phyloP scores from a whole-genome alignment of 768 basidiomycete species.

The Cyclocybe aegerita region DNA sequence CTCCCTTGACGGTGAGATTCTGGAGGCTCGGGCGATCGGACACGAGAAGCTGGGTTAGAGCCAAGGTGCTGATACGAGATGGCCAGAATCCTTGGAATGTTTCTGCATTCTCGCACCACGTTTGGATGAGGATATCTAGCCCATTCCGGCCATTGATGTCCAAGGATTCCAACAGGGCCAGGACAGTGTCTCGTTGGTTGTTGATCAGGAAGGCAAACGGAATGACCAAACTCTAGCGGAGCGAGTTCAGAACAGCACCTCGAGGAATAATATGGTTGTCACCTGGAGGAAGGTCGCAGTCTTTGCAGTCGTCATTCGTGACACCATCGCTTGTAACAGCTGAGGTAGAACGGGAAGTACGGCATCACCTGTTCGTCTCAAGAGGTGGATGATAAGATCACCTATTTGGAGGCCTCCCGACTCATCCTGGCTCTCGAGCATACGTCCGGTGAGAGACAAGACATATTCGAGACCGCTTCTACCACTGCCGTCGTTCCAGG shows the following conservation, averaged over 20 bases:
- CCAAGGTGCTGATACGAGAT: constrained; percentile 80
- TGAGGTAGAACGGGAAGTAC: constrained; percentile 86
- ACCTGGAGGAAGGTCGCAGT: constrained; percentile 93
- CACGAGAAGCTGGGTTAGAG: constrained; percentile 70
- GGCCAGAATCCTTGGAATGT: constrained; percentile 97
- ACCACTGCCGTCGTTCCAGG: constrained; percentile 69
- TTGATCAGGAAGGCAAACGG: constrained; percentile 94
- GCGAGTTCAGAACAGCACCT: not conserved
- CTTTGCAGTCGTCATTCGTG: constrained; percentile 78
- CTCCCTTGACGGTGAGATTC: constrained; percentile 81
- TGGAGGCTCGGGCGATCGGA: constrained; percentile 67
- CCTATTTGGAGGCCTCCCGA: constrained; percentile 92
- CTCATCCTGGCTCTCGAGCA: constrained; percentile 81
- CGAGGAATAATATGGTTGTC: not conserved
- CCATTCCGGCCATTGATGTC: constrained; percentile 59
- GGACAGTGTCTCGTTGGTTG: constrained; percentile 78
- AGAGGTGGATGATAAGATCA: constrained; percentile 90
- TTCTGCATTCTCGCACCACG: constrained; percentile 94
- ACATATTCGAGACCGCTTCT: constrained; percentile 76
- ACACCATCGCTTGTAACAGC: constrained; percentile 80
- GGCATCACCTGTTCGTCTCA: constrained; percentile 78
- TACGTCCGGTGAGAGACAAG: constrained; percentile 72
- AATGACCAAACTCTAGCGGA: constrained; percentile 75
- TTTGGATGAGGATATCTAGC: constrained; percentile 84
- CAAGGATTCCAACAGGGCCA: constrained; percentile 74